phyloP scores from a whole-genome alignment of 139 green algal species.

The Nannochloris sp. region DNA sequence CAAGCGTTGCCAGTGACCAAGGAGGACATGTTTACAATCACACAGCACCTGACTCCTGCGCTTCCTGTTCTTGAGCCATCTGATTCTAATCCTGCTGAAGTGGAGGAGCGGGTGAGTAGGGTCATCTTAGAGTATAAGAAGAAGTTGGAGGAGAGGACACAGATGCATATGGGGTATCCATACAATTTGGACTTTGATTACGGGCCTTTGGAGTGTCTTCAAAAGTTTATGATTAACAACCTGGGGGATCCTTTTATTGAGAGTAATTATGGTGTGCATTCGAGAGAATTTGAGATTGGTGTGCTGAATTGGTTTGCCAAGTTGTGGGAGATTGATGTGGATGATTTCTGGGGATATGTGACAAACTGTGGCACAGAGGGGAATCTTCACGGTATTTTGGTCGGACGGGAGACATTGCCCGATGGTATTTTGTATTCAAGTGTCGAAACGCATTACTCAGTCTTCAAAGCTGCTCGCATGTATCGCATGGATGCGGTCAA shows the following conservation, averaged over 20 bases:
- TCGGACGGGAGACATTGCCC: constrained; percentile 78
- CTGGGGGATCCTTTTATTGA: constrained; percentile 95
- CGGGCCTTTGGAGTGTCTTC: constrained; percentile 70
- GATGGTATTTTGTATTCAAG: constrained; percentile 86
- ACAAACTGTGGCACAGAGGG: constrained; percentile 98
- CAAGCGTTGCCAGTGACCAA: constrained; percentile 67
- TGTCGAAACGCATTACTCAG: constrained; percentile 89
- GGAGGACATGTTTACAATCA: constrained; percentile 34
- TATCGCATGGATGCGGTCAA: constrained; percentile 91
- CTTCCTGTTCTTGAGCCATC: constrained; percentile 51
- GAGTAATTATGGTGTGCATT: constrained; percentile 94
- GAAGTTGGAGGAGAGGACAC: constrained; percentile 66
- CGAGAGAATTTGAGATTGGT: constrained; percentile 78
- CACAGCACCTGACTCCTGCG: constrained; percentile 49
- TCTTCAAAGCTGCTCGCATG: constrained; percentile 94
- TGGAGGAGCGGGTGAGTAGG: constrained; percentile 42
- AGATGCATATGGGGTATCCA: constrained; percentile 89
- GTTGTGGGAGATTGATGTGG: constrained; percentile 87
- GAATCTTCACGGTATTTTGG: constrained; percentile 94
- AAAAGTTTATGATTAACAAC: constrained; percentile 96
- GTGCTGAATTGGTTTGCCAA: constrained; percentile 95
- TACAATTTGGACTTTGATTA: constrained; percentile 99
- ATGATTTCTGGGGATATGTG: constrained; percentile 97
- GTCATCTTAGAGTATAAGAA: constrained; percentile 72
- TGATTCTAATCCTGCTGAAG: constrained; percentile 43